These are phyloP conservation scores for Saccharomycopsis sp. DNA, from an alignment of 805 yeast species.

Conservation along the genomic window DNA sequence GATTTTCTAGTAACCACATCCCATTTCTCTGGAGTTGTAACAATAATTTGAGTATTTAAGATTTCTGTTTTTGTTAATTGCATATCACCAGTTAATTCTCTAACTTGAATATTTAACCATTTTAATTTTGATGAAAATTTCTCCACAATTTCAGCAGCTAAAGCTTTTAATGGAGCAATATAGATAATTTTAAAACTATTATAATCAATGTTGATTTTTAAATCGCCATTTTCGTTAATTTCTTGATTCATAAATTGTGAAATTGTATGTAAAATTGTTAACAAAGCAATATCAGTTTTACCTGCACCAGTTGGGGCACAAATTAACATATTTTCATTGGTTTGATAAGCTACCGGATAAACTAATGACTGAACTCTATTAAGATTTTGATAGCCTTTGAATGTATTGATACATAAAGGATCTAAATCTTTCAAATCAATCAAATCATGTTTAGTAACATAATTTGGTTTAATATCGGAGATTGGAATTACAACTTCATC, in stretches of 20 bases:
- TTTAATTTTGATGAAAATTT: constrained; percentile 67
- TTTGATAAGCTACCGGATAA: constrained; percentile 82
- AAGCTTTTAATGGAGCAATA: constrained; percentile 87
- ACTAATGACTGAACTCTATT: constrained; percentile 88
- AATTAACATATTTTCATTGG: constrained; percentile 89
- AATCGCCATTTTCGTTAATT: constrained; percentile 35
- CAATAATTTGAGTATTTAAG: constrained; percentile 72
- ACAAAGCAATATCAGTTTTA: constrained; percentile 86
- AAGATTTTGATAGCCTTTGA: constrained; percentile 62
- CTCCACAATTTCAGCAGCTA: constrained; percentile 94
- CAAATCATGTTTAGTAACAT: constrained; percentile 34
- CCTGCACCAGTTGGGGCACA: constrained; percentile 99
- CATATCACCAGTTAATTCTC: constrained; percentile 95
- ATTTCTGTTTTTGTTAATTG: constrained; percentile 78
- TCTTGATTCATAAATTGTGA: constrained; percentile 54
- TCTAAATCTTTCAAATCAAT: constrained; percentile 59
- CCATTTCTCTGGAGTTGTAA: constrained; percentile 96
- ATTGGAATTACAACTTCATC: constrained; percentile 85
- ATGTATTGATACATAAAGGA: constrained; percentile 71
- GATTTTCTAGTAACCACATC: constrained; percentile 94
- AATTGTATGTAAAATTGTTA: constrained; percentile 70
- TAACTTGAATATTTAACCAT: constrained; percentile 79
- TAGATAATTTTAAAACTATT: constrained; percentile 85
- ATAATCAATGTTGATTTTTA: constrained; percentile 56
- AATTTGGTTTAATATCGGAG: constrained; percentile 37